Conservation (phyloP, 306 rosid genomes). For the Casuarina glauca region DNA sequence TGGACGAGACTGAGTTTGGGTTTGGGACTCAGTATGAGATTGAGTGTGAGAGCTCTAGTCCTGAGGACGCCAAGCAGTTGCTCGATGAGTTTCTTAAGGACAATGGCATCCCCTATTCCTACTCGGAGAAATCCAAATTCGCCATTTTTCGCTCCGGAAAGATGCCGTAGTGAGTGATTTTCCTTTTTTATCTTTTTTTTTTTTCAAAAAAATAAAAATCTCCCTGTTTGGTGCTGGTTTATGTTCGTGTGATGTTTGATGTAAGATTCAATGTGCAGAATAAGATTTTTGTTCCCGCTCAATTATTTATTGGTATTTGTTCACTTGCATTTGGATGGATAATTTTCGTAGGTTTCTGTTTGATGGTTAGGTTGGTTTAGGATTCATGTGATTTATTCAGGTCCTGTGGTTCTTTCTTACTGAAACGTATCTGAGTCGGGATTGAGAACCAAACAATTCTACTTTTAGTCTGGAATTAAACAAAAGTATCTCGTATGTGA, state of each 20-base stretch:
- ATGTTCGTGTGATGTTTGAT: background rate
- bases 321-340: background rate
- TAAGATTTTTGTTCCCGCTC: background rate
- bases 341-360: background rate
- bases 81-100: conserved; percentile 75
- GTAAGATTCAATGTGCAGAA: background rate
- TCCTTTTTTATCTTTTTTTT: background rate
- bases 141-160: conserved; percentile 61
- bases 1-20: conserved; percentile 73
- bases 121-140: conserved; percentile 64
- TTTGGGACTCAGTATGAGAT: conserved; percentile 81
- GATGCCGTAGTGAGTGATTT: conserved; percentile 27
- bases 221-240: background rate
- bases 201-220: too few species aligned
- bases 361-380: background rate
- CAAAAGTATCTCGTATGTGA: too few species aligned
- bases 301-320: background rate
- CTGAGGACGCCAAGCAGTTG: conserved; percentile 61
- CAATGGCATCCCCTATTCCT: conserved; percentile 55
- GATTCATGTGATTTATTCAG: background rate
- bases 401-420: too few species aligned
- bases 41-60: conserved; percentile 81
- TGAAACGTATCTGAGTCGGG: too few species aligned
- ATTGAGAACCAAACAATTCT: too few species aligned
- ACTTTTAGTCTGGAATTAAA: too few species aligned